Base-by-base conservation (phyloP, 352 stramenopile genomes). In the Pythium monospermum region DNA sequence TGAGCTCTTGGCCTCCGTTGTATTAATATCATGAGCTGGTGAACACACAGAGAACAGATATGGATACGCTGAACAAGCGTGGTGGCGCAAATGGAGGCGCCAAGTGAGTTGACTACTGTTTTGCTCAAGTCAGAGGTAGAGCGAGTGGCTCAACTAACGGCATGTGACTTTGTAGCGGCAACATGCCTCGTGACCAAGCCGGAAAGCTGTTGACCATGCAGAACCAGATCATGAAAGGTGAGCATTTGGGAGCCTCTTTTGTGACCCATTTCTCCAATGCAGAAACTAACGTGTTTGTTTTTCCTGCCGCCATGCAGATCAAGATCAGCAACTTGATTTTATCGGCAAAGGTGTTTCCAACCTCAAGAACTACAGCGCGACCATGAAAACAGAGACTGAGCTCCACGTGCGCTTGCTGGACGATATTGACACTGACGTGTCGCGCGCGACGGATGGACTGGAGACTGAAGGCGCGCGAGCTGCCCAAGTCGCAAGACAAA, bases 401-500 rank as follows among this genome's bases (percentile, higher is more conserved):
- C 73, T 96, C 16, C 87, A 96, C 64, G 79, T 95, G 32, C 77
- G 87, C 18, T 59, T 96, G 41, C 70, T 96, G 36, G 77, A 83
- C 61, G 87, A 96, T 27, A 96, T 96, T 30, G 87, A 96, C 56
- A 71, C 80, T 26, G 86, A 96, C 44, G 85, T 96, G 22, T 81
- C 83, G 6, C 72, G 72, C 21, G 87, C 87, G 5, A 93, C 84
- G 1, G 70, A 85, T 16, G 87, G 87, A n/a, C 80, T 96, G 26
- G 74, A 87, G 44, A 81, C 77, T 3, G 87, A 96, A 68, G 76
- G 85, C 18, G 71, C 71, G 3, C 85, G 80, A 22, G 87, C 87
- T 49, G 78, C 79, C 11, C 70, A 83, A 61, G 91, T 96, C 59
- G 95, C 95, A 57, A 91, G 93, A 57, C 74, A 97, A 50, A 97